A percentile compares a stretch with the other conserved stretches of the same genome.
Conservation (phyloP, 1,139 yeast genomes). For the Hyphopichia burtonii region DNA sequence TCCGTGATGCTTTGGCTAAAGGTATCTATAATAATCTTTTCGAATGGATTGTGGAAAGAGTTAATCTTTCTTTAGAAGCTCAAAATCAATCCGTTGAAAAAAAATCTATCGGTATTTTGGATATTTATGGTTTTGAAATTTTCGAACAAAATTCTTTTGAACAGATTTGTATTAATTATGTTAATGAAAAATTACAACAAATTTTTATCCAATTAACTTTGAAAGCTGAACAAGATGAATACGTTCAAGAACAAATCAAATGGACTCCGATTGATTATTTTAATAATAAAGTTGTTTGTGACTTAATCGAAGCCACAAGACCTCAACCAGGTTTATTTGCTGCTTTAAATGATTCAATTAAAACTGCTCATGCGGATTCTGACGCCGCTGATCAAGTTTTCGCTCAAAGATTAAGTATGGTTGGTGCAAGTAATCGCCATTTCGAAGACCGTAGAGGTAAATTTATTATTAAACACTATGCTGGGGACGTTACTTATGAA, state of each 20-base stretch:
- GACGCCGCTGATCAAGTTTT: conserved; percentile 96
- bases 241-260: conserved; percentile 88
- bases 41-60: conserved; percentile 97
- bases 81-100: conserved; percentile 47
- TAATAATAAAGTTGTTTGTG: conserved; percentile 96
- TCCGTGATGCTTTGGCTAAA: conserved; percentile 92
- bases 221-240: conserved; percentile 97
- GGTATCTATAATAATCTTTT: conserved; percentile 90
- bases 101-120: conserved; percentile 85
- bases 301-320: conserved; percentile 86
- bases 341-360: conserved; percentile 93
- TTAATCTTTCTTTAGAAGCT: conserved; percentile 62
- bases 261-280: conserved; percentile 99
- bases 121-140: conserved; percentile 97
- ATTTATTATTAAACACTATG: conserved; percentile 92
- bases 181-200: conserved; percentile 95
- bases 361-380: conserved; percentile 98
- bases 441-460: conserved; percentile 88
- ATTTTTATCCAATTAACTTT: conserved; percentile 93
- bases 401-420: conserved; percentile 86
- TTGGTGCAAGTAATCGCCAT: conserved; percentile 74
- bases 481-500: conserved; percentile 97
- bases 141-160: conserved; percentile 96
- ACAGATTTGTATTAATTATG: conserved; percentile 95
- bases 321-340: conserved; percentile 96